These are phyloP conservation scores for Collariella sp. DNA, from an alignment of 495 filamentous ascomycete genomes.

Conservation along the genomic window DNA sequence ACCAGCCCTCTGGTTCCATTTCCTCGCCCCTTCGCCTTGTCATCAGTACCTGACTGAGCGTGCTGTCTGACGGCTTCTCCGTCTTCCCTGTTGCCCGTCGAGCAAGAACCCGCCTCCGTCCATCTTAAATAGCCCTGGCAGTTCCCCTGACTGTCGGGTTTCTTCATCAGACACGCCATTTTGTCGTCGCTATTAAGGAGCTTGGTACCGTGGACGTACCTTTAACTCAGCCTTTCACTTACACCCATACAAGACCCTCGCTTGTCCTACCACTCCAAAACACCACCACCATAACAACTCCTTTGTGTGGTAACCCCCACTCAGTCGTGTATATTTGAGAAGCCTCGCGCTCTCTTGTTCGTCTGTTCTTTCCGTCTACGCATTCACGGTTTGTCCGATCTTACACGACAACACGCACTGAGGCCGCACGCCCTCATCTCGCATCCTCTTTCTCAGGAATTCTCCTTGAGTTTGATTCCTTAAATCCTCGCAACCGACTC, in stretches of 20 bases:
- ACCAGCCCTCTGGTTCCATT: conserved; percentile 16
- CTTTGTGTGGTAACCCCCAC: conserved; percentile 8
- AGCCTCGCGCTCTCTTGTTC: conserved; percentile 1
- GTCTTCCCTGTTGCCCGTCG: neutral
- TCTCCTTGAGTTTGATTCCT: neutral
- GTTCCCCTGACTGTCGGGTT: conserved; percentile 15
- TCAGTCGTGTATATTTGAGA: conserved; percentile 1
- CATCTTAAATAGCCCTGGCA: conserved; percentile 26
- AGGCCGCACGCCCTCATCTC: too few relatives aligned
- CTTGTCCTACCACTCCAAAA: neutral
- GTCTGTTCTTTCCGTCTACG: neutral
- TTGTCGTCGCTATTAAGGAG: conserved; percentile 36
- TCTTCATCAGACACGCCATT: conserved; percentile 20
- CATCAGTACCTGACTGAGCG: neutral
- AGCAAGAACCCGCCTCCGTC: neutral
- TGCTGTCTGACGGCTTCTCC: neutral
- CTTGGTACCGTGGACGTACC: conserved; percentile 29
- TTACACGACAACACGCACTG: neutral
- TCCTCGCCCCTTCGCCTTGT: conserved; percentile 21
- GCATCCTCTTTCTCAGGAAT: neutral
- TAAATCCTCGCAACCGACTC: neutral
- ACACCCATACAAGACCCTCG: neutral
- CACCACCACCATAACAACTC: neutral
- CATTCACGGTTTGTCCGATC: neutral
- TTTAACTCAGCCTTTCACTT: conserved; percentile 8